Percentiles rank a stretch among this genome's conserved stretches.
Evolutionary conservation across 306 rosid genomes (phyloP).

Genomic region (Geum urbanum): DNA sequence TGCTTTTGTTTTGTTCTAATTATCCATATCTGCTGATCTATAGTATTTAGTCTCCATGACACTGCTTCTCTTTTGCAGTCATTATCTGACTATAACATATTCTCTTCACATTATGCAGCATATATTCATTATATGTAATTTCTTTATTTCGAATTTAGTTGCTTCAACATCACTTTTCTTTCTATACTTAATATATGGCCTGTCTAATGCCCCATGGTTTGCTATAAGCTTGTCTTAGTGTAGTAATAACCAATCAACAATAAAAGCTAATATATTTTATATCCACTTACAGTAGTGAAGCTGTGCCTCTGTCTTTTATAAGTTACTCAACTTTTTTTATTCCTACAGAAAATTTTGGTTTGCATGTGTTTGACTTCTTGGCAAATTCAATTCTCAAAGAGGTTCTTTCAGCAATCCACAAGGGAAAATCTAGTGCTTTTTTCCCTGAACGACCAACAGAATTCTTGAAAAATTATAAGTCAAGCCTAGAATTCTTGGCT

Average conservation of each 20-base stretch:
- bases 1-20: not conserved
- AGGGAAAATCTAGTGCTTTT: conserved; percentile 93
- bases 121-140: not conserved
- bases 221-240: not conserved
- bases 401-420: conserved; percentile 82
- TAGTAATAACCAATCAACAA: not conserved
- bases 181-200: not conserved
- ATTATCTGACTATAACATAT: not conserved
- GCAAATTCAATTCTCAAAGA: conserved; percentile 96
- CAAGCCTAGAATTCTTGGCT: conserved; percentile 87
- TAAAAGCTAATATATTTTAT: not conserved
- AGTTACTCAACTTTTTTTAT: conserved; percentile 11
- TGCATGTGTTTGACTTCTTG: conserved; percentile 94
- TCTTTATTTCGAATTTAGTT: not conserved
- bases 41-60: not conserved
- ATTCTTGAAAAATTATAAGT: conserved; percentile 84
- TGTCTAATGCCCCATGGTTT: not conserved
- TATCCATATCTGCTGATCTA: conserved; percentile 13
- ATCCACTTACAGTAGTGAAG: not conserved
- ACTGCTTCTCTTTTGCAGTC: not conserved
- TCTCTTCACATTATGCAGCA: not conserved
- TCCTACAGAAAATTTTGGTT: conserved; percentile 84
- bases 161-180: not conserved
- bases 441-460: conserved; percentile 94
- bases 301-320: not conserved